Base-by-base conservation (phyloP, 306 rosid genomes). In the Lotus japonicus region DNA sequence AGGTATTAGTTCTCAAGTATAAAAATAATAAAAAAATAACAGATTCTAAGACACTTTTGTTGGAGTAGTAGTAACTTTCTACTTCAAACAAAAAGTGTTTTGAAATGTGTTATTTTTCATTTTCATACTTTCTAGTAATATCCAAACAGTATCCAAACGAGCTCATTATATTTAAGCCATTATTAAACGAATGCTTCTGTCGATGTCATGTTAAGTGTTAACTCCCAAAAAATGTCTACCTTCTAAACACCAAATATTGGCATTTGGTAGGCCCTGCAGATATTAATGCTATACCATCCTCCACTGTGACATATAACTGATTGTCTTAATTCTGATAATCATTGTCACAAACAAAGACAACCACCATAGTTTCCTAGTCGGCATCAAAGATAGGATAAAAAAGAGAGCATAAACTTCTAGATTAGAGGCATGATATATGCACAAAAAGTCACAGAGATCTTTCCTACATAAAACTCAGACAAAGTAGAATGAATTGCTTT, bases 401-500 rank as follows among this genome's bases (percentile, higher is more conserved):
- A n/a, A n/a, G n/a, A n/a, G n/a, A 39, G 7, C 63, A 61, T 11
- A 15, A 72, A 62, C 38, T 39, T 61, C 6, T 41, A 60, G 13
- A 38, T 58, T 70, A 31, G 56, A 31, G 38, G 4, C 10, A 65
- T 28, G 11, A 26, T 28, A 21, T 16, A 15, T 35, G 6, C 45
- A 17, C 35, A 26, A 26, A 26, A 26, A 26, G 31, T 26, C 4
- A 26, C 31, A 26, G 4, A 18, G 14, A 65, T 46, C 70, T 65
- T 65, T 65, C 26, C 7, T 31, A 28, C 31, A 31, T 10, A 11
- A 2, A 31, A 9, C 43, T 9, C 33, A 46, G 4, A 15, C 33
- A 65, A 31, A 48, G 58, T 48, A 26, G 49, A 48, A 65, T 41
- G 11, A 23, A 65, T 64, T 65, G 78, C 57, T 54, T 15, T 53